Conservation (phyloP, 2,329 filamentous ascomycete species). For the Grosmannia penicillata region DNA sequence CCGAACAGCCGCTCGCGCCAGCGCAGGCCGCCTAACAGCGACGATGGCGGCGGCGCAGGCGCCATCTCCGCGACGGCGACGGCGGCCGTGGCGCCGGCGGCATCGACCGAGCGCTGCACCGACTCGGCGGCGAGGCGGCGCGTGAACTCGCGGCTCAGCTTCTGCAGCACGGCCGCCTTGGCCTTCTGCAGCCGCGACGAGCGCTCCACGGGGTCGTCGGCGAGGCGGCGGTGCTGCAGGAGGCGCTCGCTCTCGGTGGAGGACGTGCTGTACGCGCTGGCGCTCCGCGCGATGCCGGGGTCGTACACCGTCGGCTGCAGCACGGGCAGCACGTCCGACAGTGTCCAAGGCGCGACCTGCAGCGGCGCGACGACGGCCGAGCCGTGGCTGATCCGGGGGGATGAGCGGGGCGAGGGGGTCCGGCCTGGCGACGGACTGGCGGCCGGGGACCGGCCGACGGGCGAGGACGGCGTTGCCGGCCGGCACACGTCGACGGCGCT, state of each 20-base stretch:
- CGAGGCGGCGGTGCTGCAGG: conserved; percentile 12
- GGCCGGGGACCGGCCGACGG: too few relatives aligned
- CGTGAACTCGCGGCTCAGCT: conserved; percentile 38
- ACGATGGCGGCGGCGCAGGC: conserved; percentile 9
- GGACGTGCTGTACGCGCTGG: background rate
- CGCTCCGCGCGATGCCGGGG: conserved; percentile 21
- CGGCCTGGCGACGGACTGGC: too few relatives aligned
- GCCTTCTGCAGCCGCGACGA: conserved; percentile 40
- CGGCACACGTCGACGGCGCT: conserved; percentile 8
- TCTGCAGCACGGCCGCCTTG: conserved; percentile 44
- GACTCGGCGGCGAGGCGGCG: conserved; percentile 10
- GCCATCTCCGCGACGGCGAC: background rate
- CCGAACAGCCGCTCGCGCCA: conserved; percentile 28
- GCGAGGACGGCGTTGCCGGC: conserved; percentile 6
- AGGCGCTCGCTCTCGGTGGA: background rate
- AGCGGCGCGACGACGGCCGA: conserved; percentile 10
- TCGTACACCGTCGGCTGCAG: conserved; percentile 43
- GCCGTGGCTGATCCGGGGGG: too few relatives aligned
- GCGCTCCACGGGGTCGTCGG: conserved; percentile 30
- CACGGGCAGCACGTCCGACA: conserved; percentile 33
- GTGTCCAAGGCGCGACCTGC: conserved; percentile 34
- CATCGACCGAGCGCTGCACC: conserved; percentile 2
- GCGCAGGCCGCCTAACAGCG: conserved; percentile 20
- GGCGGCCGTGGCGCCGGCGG: conserved; percentile 4
- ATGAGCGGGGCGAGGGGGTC: too few relatives aligned